Base-by-base conservation (phyloP, 2,329 filamentous ascomycete species). In the Fusarium sterilihyphosum region DNA sequence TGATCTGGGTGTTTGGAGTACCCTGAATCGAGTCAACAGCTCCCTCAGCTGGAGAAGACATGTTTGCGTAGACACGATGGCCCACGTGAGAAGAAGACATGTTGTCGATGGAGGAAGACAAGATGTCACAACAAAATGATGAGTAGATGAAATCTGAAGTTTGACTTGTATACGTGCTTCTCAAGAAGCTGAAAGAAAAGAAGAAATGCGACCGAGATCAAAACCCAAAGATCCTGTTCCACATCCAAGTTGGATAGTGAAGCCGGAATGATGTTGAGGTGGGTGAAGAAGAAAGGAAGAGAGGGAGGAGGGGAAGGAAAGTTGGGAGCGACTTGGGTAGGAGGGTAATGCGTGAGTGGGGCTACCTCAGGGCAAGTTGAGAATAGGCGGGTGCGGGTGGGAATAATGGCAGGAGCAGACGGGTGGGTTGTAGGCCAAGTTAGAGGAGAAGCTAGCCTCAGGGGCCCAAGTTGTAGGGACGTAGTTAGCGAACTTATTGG, bases 1-100 rank as follows among this genome's bases (percentile, higher is more conserved):
- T 91, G 47, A 92, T 74, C 57, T 87, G 88, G 13, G 91, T 92
- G 67, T 92, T 90, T 0, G 92, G 91, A 11, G 92, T 93, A 22
- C 87, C 88, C 74, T 89, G 87, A 77, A 86, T 87, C 17, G 91
- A 92, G 59, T 89, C 88, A 38, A 85, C 85, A 52, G 86, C 88
- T 61, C 79, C 84, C 4, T 87, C 88, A 1, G 88, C 89, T 65
- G 83, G 85, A 50, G 88, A 87, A 7, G 88, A 89, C 38, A 85
- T 80, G 11, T 84, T 84, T 76, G 84, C 64, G 22, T 66, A 85
- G 29, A 73, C 72, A 14, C 80, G 80, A 50, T 80, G 80, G 49
- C 88, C 86, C 40, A 81, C 83, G 52, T 77, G 73, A 50, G 86
- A 83, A 35, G 84, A 80, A 35, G 84, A 80, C 82, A 87, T 86